A percentile compares a stretch with the other conserved stretches of the same genome.
phyloP scores from a whole-genome alignment of 2,329 filamentous ascomycete species.

The Colletotrichum sp. region DNA sequence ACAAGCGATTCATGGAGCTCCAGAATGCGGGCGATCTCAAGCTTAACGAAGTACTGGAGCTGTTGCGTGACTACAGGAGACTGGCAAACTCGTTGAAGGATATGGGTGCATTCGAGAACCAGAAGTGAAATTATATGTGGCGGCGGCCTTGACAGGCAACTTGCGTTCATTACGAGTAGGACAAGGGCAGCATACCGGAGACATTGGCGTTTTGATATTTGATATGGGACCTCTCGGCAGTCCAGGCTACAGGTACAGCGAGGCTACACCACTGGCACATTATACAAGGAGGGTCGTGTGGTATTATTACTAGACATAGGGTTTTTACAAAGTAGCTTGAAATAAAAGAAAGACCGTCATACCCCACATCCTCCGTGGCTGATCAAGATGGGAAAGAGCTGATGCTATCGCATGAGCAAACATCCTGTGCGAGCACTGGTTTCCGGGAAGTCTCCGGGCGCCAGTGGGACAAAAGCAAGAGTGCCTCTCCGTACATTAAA shows the following conservation, averaged over 20 bases:
- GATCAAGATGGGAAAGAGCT: background rate
- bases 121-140: slow-evolving; percentile 28
- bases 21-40: slow-evolving; percentile 73
- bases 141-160: background rate
- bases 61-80: slow-evolving; percentile 77
- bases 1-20: slow-evolving; percentile 75
- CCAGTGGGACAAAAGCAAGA: background rate
- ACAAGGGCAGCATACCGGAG: slow-evolving; percentile 6
- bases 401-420: background rate
- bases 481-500: background rate
- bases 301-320: background rate
- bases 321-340: background rate
- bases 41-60: slow-evolving; percentile 74
- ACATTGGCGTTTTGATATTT: slow-evolving; percentile 11
- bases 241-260: background rate
- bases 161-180: background rate
- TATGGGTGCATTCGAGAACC: slow-evolving; percentile 62
- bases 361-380: background rate
- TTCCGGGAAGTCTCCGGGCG: background rate
- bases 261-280: background rate
- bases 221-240: background rate
- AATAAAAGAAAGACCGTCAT: background rate
- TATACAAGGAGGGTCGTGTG: background rate
- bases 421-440: background rate
- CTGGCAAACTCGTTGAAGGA: slow-evolving; percentile 70